Evolutionary conservation across 129 eudicot genomes (phyloP).

Genomic region (Lonicera japonica): DNA sequence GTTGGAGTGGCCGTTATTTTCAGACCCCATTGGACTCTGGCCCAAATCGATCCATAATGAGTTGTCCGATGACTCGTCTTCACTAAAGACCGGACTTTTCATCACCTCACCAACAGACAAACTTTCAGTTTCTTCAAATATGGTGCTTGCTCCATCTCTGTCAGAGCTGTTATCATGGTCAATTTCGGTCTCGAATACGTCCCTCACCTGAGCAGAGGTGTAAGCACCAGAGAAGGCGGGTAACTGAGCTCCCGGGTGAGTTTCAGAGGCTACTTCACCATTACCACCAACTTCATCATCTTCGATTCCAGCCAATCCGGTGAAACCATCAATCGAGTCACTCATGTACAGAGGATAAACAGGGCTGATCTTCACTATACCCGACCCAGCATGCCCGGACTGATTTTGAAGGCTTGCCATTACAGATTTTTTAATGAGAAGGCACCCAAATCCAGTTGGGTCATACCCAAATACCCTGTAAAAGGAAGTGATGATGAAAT

Average conservation of each 20-base stretch:
- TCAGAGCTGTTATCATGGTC: slow-evolving; percentile 85
- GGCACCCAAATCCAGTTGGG: slow-evolving; percentile 98
- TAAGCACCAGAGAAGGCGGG: slow-evolving; percentile 98
- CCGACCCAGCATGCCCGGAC: slow-evolving; percentile 89
- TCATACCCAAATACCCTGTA: slow-evolving; percentile 93
- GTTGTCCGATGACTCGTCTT: slow-evolving; percentile 94
- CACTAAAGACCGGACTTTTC: slow-evolving; percentile 97
- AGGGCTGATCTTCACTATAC: slow-evolving; percentile 89
- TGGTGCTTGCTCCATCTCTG: slow-evolving; percentile 79
- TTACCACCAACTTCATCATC: slow-evolving; percentile 55
- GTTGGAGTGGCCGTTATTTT: slow-evolving; percentile 26
- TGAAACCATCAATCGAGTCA: slow-evolving; percentile 84
- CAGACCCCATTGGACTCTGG: slow-evolving; percentile 84
- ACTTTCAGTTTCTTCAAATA: slow-evolving; percentile 87
- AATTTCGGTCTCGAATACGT: slow-evolving; percentile 90
- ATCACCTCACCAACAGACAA: slow-evolving; percentile 94
- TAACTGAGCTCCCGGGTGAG: slow-evolving; percentile 61
- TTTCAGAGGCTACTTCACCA: slow-evolving; percentile 46
- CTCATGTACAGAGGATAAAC: slow-evolving; percentile 85
- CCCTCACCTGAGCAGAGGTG: slow-evolving; percentile 91
- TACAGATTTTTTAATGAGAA: slow-evolving; percentile 86
- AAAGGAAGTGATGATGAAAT: slow-evolving; percentile 95
- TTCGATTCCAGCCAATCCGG: slow-evolving; percentile 59
- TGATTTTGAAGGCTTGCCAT: slow-evolving; percentile 86
- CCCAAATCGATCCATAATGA: slow-evolving; percentile 98